phyloP scores from a whole-genome alignment of 371 early-diverging fungal genomes.

The Blyttiomyces sp. region DNA sequence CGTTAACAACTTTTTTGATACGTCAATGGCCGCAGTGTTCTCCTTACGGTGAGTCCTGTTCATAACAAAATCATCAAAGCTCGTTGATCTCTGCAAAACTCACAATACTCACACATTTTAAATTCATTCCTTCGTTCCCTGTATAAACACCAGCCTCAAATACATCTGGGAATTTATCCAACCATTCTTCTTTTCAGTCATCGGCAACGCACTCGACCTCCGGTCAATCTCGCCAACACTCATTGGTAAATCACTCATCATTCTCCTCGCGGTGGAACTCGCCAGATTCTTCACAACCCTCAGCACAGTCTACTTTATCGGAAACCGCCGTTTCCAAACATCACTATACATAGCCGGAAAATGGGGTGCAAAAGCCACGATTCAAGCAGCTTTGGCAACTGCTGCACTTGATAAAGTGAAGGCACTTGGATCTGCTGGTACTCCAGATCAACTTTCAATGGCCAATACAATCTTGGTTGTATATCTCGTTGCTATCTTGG shows the following conservation, averaged over 20 bases:
- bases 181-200: background rate
- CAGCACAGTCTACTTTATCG: background rate
- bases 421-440: background rate
- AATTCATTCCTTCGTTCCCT: background rate
- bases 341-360: slow-evolving; percentile 2
- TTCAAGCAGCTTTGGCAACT: slow-evolving; percentile 5
- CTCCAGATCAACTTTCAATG: background rate
- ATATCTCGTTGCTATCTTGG: background rate
- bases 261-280: background rate
- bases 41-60: too few species aligned
- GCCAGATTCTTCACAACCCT: background rate
- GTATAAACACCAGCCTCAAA: background rate
- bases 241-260: background rate
- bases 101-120: background rate
- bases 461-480: background rate
- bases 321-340: background rate
- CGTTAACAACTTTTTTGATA: background rate
- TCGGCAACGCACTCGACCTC: background rate
- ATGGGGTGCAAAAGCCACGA: slow-evolving; percentile 5
- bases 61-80: too few species aligned
- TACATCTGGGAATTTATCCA: background rate
- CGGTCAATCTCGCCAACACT: background rate
- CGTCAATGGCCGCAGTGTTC: background rate
- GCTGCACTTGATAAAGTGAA: background rate
- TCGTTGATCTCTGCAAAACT: too few species aligned